Evolutionary conservation across 345 rosid species (phyloP).

Genomic region (Luvunga scandens): DNA sequence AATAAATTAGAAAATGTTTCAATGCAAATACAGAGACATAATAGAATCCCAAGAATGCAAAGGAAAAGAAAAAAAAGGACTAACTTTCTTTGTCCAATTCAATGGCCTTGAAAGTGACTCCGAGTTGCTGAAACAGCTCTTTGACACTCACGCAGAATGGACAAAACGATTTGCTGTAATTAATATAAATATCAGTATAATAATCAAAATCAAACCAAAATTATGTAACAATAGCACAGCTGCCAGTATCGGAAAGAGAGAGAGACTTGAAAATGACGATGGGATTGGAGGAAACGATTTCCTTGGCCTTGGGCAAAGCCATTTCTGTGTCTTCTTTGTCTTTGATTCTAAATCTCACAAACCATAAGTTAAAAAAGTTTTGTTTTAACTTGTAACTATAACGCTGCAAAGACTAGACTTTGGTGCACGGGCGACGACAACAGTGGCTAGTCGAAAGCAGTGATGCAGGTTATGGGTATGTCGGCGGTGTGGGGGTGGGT

Average conservation of each 20-base stretch:
- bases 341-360: neutral
- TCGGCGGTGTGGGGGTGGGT: too few relatives aligned
- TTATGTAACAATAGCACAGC: neutral
- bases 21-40: neutral
- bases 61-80: neutral
- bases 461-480: too few relatives aligned
- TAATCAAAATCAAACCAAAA: neutral
- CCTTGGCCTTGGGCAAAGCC: conserved; percentile 45
- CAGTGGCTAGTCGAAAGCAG: too few relatives aligned
- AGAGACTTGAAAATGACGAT: conserved; percentile 73
- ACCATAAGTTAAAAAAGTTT: neutral
- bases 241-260: neutral
- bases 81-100: conserved; percentile 70
- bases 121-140: conserved; percentile 55
- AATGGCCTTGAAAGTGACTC: conserved; percentile 45
- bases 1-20: neutral
- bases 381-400: too few relatives aligned
- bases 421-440: too few relatives aligned
- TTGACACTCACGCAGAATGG: conserved; percentile 64
- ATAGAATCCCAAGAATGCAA: neutral
- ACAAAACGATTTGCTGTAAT: conserved; percentile 63
- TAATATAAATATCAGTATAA: neutral
- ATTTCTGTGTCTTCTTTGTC: conserved; percentile 8
- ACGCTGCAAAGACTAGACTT: too few relatives aligned
- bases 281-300: conserved; percentile 41